Conservation (phyloP, 2,329 filamentous ascomycete genomes). For the Alternaria brassicicola region DNA sequence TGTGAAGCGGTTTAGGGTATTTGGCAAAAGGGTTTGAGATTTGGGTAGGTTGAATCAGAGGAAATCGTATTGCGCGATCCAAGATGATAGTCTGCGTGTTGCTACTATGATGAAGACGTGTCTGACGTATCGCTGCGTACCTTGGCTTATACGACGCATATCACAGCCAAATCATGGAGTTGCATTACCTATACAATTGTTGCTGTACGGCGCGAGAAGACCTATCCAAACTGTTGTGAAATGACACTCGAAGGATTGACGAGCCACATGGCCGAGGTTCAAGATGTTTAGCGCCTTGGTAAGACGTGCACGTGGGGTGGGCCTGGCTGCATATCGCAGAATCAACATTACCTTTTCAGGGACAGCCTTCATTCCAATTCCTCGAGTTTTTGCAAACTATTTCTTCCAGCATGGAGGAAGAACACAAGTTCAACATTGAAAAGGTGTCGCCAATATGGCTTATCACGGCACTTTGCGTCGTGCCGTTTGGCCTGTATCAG, state of each 20-base stretch:
- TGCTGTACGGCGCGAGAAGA: not conserved
- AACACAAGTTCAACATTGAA: conserved; percentile 24
- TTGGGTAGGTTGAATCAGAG: not conserved
- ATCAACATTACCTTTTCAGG: not conserved
- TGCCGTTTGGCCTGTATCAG: conserved; percentile 27
- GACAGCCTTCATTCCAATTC: not conserved
- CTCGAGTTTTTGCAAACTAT: not conserved
- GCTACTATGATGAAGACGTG: not conserved
- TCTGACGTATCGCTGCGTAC: not conserved
- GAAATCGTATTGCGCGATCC: not conserved
- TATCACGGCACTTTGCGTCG: conserved; percentile 27
- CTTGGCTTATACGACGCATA: not conserved
- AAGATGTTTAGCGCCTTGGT: conserved; percentile 4
- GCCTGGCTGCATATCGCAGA: not conserved
- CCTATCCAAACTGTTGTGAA: not conserved
- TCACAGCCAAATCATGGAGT: not conserved
- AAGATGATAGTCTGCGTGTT: not conserved
- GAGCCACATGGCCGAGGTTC: not conserved
- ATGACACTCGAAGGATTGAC: not conserved
- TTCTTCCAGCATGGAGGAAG: conserved; percentile 5
- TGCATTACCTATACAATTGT: not conserved
- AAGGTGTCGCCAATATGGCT: conserved; percentile 29
- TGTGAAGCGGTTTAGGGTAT: conserved; percentile 82
- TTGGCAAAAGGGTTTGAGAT: conserved; percentile 59
- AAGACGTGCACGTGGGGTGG: conserved; percentile 1